These are phyloP conservation scores for Sarcodon aspratus DNA, from an alignment of 768 basidiomycete species.

Conservation along the genomic window DNA sequence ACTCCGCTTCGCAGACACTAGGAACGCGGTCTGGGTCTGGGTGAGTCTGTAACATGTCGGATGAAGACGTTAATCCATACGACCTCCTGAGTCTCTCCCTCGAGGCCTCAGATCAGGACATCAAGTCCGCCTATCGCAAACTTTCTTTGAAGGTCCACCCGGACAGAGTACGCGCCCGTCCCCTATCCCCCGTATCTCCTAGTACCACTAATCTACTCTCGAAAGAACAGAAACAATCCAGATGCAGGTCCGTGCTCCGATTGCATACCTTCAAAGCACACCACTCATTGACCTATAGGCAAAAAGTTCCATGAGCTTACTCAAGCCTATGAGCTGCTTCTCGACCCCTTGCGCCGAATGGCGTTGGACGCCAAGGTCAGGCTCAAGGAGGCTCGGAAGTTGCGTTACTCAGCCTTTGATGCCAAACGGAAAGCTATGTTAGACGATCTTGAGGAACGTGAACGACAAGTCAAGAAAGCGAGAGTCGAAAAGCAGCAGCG, in stretches of 20 bases:
- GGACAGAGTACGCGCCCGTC: conserved; percentile 48
- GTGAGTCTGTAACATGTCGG: conserved; percentile 11
- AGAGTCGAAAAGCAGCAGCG: conserved; percentile 51
- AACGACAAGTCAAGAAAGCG: conserved; percentile 66
- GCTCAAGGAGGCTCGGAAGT: conserved; percentile 52
- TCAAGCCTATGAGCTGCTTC: conserved; percentile 67
- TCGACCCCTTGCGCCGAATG: conserved; percentile 69
- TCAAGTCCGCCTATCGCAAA: conserved; percentile 69
- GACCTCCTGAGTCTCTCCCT: conserved; percentile 49
- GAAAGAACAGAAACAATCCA: conserved; percentile 68
- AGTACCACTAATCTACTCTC: not conserved
- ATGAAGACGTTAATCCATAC: conserved; percentile 64
- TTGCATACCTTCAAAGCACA: not conserved
- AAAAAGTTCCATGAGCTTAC: conserved; percentile 80
- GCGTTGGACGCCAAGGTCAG: conserved; percentile 76
- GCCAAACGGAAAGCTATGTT: conserved; percentile 63
- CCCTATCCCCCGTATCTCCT: not conserved
- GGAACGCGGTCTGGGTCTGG: not conserved
- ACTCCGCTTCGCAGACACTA: not conserved
- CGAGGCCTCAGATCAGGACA: conserved; percentile 68
- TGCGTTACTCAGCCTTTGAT: conserved; percentile 61
- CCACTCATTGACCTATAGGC: conserved; percentile 23
- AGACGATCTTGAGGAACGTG: conserved; percentile 70
- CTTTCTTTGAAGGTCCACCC: conserved; percentile 81
- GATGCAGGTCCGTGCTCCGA: conserved; percentile 45